Percentiles rank a stretch among this genome's conserved stretches.
Conservation (phyloP, 2,329 filamentous ascomycete species). For the Paraphaeosphaeria sporulosa region DNA sequence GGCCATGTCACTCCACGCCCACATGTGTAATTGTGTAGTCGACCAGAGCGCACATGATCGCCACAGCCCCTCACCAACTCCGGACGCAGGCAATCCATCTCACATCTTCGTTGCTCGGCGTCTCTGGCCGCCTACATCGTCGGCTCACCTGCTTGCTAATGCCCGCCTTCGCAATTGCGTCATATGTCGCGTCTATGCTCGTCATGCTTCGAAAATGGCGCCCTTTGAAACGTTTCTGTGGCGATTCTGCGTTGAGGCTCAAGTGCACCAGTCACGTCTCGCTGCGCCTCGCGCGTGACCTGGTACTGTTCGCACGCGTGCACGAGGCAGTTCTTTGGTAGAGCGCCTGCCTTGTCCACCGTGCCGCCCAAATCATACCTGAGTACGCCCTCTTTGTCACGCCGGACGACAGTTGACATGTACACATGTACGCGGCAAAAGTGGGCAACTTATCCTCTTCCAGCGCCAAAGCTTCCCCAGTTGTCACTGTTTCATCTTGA, state of each 20-base stretch:
- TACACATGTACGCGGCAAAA: neutral
- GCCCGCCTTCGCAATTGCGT: neutral
- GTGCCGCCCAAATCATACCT: neutral
- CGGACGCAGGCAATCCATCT: too few relatives aligned
- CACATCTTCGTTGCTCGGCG: too few relatives aligned
- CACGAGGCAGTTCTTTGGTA: too few relatives aligned
- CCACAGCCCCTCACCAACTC: too few relatives aligned
- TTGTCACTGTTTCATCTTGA: neutral
- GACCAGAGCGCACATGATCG: too few relatives aligned
- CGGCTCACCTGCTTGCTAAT: slow-evolving; percentile 6
- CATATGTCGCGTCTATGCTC: neutral
- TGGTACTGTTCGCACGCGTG: too few relatives aligned
- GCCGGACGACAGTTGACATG: neutral
- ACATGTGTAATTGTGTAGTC: too few relatives aligned
- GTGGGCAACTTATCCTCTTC: neutral
- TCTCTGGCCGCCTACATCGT: neutral
- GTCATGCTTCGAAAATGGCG: neutral
- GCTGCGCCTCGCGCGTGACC: slow-evolving; percentile 1
- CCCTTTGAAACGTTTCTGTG: neutral
- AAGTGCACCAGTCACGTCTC: slow-evolving; percentile 4
- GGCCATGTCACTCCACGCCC: too few relatives aligned
- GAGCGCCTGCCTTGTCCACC: neutral
- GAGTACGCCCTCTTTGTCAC: neutral
- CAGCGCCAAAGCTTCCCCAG: neutral
- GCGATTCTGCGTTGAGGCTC: slow-evolving; percentile 1